Evolutionary conservation across 164 flowering plant species (phyloP).

Genomic region (Piper betle): DNA sequence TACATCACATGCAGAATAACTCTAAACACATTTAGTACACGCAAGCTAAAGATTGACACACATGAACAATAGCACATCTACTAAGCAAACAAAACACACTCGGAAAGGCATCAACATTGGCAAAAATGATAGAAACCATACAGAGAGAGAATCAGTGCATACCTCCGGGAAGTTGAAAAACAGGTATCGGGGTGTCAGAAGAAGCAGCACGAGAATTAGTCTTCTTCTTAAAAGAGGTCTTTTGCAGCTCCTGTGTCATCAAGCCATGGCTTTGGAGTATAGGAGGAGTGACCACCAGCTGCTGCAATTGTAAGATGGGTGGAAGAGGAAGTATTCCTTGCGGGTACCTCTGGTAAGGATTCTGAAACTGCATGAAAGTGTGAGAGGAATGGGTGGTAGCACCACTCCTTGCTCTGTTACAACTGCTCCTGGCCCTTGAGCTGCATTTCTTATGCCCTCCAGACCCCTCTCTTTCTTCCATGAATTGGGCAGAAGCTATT

Average conservation of each 20-base stretch:
- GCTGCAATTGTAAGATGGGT: slow-evolving; percentile 38
- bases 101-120: neutral
- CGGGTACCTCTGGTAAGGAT: slow-evolving; percentile 34
- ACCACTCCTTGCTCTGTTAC: slow-evolving; percentile 16
- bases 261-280: slow-evolving; percentile 19
- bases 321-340: slow-evolving; percentile 65
- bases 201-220: slow-evolving; percentile 29
- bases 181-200: slow-evolving; percentile 29
- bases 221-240: slow-evolving; percentile 27
- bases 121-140: neutral
- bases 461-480: slow-evolving; percentile 49
- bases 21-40: neutral
- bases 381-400: neutral
- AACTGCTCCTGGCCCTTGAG: slow-evolving; percentile 17
- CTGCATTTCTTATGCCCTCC: slow-evolving; percentile 39
- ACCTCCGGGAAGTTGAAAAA: slow-evolving; percentile 33
- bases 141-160: neutral
- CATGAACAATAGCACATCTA: neutral
- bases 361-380: slow-evolving; percentile 21
- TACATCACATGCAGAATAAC: neutral
- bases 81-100: neutral
- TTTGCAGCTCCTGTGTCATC: slow-evolving; percentile 32
- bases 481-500: slow-evolving; percentile 7
- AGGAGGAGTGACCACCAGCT: slow-evolving; percentile 19
- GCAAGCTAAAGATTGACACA: neutral